Evolutionary conservation across 345 rosid genomes (phyloP), one percentile per base, ranked within the genome.

Genomic region (Xanthoceras sorbifolium): DNA sequence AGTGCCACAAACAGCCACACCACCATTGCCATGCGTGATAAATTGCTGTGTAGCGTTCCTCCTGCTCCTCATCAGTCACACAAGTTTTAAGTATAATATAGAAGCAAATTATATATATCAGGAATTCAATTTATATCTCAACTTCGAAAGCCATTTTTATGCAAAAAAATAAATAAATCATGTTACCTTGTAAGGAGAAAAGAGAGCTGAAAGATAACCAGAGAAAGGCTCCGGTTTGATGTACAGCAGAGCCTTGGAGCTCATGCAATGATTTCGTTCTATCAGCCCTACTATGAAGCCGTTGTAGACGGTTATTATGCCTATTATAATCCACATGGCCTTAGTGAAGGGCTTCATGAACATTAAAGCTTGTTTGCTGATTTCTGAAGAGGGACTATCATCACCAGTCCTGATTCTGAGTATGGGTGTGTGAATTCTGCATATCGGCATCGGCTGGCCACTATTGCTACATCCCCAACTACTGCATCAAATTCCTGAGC

Each of bases 381-480:
- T 71, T 57, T 60, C 38, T 29, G 68, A 31, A 57, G 38, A 0
- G 80, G 75, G 26, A 78, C 82, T 22, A 82, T 20, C 72, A 75
- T 67, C 59, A 75, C 59, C 70, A 82, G 54, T 48, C 76, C 82
- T 17, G 80, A 5, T 63, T 79, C 82, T 7, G 85, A 29, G 64
- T 73, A 79, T 2, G 83, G 80, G 18, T 60, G 78, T 20, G 83
- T 73, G 73, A 83, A 83, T n/a, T 79, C 83, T 10, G 76, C 81
- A 64, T 76, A 26, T 59, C 44, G 1, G 22, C 12, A 77, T 62
- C 83, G 25, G 1, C 1, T 8, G 11, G 78, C 34, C 26, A 73
- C 20, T 63, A 83, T 69, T 26, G 83, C 66, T 73, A 73, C n/a
- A 29, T 73, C 76, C 4, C 76, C 76, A 26, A 62, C 60, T 1